These are phyloP conservation scores for Vairimorpha ceranae DNA, from an alignment of 371 early-diverging fungal genomes.

Conservation along the genomic window DNA sequence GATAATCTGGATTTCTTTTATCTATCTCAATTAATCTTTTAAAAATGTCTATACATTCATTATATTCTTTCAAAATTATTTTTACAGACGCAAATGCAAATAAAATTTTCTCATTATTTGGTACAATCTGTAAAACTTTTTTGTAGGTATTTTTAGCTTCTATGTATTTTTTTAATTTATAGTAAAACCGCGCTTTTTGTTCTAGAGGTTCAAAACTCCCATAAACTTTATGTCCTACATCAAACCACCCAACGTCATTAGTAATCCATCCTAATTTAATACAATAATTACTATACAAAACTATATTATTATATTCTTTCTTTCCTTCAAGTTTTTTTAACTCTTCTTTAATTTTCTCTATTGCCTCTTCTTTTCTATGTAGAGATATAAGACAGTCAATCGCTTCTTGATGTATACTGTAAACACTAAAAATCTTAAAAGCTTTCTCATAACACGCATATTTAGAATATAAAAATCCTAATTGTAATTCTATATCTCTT, in stretches of 20 bases:
- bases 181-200: conserved; percentile 31
- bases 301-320: not conserved
- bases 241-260: conserved; percentile 32
- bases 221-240: conserved; percentile 13
- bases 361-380: conserved; percentile 20
- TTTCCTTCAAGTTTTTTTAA: conserved; percentile 1
- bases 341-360: conserved; percentile 9
- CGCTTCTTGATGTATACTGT: not conserved
- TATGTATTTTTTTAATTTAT: conserved; percentile 11
- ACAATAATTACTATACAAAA: conserved; percentile 17
- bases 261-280: conserved; percentile 35
- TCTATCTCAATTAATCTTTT: conserved; percentile 28
- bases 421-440: not conserved
- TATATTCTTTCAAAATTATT: conserved; percentile 6
- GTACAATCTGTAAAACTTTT: conserved; percentile 22
- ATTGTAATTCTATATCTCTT: conserved; percentile 5
- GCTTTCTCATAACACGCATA: conserved; percentile 5
- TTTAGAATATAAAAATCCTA: conserved; percentile 11
- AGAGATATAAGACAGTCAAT: conserved; percentile 42
- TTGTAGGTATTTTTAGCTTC: conserved; percentile 2
- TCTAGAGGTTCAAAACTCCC: conserved; percentile 35
- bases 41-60: conserved; percentile 30
- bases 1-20: conserved; percentile 32
- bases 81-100: conserved; percentile 38
- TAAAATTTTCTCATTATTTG: conserved; percentile 23